These are phyloP conservation scores for Mycena vulgaris DNA, from an alignment of 768 basidiomycete genomes.

Conservation along the genomic window DNA sequence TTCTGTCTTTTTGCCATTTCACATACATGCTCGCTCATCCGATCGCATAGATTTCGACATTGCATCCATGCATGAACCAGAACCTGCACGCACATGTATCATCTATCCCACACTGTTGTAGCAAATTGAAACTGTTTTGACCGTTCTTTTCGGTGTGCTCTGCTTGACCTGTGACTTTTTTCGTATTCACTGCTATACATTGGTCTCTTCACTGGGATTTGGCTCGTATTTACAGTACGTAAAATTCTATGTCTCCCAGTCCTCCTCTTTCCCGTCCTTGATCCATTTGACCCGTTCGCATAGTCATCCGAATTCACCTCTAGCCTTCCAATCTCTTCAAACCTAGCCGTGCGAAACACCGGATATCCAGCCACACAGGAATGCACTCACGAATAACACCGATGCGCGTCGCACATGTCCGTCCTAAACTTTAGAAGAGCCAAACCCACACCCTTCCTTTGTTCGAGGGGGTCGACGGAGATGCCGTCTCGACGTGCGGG, in stretches of 20 bases:
- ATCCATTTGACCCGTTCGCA: constrained; percentile 1
- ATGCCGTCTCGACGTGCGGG: not conserved
- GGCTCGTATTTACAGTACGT: constrained; percentile 9
- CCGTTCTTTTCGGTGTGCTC: not conserved
- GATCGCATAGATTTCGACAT: constrained; percentile 11
- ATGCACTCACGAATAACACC: not conserved
- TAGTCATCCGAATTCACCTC: constrained; percentile 11
- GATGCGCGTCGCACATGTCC: too few relatives aligned
- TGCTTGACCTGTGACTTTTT: constrained; percentile 2
- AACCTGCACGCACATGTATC: constrained; percentile 14
- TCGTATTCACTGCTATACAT: not conserved
- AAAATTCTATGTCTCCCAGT: constrained; percentile 13
- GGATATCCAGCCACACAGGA: not conserved
- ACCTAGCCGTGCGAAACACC: not conserved
- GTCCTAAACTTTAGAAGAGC: constrained; percentile 9
- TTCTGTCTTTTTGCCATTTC: constrained; percentile 1
- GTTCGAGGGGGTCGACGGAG: constrained; percentile 11
- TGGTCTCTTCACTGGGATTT: not conserved
- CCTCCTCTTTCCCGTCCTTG: not conserved
- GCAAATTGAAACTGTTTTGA: constrained; percentile 19
- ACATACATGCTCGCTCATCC: constrained; percentile 18
- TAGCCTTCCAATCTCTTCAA: constrained; percentile 7
- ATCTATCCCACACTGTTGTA: constrained; percentile 13
- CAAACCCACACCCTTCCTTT: not conserved
- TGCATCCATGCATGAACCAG: constrained; percentile 14